Conservation (phyloP, 2,329 filamentous ascomycete genomes). For the Beauveria sp. region DNA sequence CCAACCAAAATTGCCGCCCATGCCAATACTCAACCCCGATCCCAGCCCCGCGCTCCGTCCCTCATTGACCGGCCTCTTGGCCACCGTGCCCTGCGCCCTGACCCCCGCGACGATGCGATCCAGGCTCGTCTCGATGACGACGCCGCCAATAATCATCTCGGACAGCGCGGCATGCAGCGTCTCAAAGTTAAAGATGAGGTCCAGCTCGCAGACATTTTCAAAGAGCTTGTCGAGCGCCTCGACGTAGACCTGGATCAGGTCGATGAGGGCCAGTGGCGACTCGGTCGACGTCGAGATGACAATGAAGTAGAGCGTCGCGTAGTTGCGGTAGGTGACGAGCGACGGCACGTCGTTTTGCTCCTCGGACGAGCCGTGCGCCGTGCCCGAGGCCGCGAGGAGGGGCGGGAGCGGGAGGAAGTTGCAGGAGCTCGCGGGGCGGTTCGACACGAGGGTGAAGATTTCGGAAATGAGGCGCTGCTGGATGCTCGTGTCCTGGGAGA, state of each 20-base stretch:
- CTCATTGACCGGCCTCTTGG: slow-evolving; percentile 73
- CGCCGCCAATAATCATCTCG: slow-evolving; percentile 93
- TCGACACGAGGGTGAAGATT: slow-evolving; percentile 92
- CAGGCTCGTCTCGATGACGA: slow-evolving; percentile 86
- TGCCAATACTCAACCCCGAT: slow-evolving; percentile 47
- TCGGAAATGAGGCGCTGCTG: slow-evolving; percentile 95
- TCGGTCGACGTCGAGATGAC: slow-evolving; percentile 95
- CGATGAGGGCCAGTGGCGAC: slow-evolving; percentile 87
- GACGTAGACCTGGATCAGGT: slow-evolving; percentile 96
- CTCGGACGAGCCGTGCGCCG: slow-evolving; percentile 56
- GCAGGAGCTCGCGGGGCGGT: slow-evolving; percentile 84
- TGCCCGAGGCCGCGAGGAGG: slow-evolving; percentile 53
- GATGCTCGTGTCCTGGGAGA: slow-evolving; percentile 78
- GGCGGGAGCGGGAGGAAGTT: slow-evolving; percentile 86
- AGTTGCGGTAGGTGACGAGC: slow-evolving; percentile 95
- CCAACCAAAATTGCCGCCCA: slow-evolving; percentile 55
- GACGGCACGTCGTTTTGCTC: slow-evolving; percentile 84
- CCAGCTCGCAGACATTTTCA: slow-evolving; percentile 96
- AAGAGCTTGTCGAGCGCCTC: slow-evolving; percentile 92
- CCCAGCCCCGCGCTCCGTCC: slow-evolving; percentile 40
- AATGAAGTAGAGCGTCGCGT: slow-evolving; percentile 97
- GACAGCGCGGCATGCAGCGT: slow-evolving; percentile 83
- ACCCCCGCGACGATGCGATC: slow-evolving; percentile 86
- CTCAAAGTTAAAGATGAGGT: slow-evolving; percentile 99
- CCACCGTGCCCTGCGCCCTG: slow-evolving; percentile 65